These are phyloP conservation scores for Penicillium ucsense DNA, from an alignment of 495 filamentous ascomycete species.

Conservation along the genomic window DNA sequence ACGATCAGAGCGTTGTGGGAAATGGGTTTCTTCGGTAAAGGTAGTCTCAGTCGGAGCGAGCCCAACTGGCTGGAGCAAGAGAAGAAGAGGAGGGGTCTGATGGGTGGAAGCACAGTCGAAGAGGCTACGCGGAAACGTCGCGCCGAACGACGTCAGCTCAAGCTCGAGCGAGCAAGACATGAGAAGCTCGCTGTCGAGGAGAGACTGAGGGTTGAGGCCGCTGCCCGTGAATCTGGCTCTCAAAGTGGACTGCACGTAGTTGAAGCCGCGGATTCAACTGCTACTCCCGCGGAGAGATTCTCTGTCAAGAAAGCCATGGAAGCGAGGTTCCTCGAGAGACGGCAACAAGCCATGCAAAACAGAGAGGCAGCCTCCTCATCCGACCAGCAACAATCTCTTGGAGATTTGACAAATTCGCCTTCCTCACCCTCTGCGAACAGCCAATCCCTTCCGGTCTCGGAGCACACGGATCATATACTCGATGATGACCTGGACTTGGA, in stretches of 20 bases:
- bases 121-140: conserved; percentile 67
- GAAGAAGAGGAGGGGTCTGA: conserved; percentile 55
- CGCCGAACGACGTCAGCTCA: conserved; percentile 71
- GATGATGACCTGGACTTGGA: conserved; percentile 23
- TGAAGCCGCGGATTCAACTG: not conserved
- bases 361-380: conserved; percentile 1
- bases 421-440: conserved; percentile 51
- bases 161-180: conserved; percentile 78
- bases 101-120: conserved; percentile 59
- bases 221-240: conserved; percentile 21
- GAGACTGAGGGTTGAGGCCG: conserved; percentile 53
- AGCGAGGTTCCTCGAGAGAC: conserved; percentile 22
- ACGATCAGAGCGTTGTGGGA: conserved; percentile 82
- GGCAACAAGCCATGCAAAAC: conserved; percentile 12
- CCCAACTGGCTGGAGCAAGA: conserved; percentile 85
- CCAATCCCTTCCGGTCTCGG: conserved; percentile 40
- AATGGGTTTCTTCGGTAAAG: conserved; percentile 93
- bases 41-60: conserved; percentile 83
- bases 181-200: conserved; percentile 72
- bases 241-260: not conserved
- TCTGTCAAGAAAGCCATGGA: conserved; percentile 35
- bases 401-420: conserved; percentile 54
- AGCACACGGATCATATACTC: conserved; percentile 17
- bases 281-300: conserved; percentile 22
- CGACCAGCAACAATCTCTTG: conserved; percentile 9